phyloP scores from a whole-genome alignment of 768 basidiomycete genomes.

The Pulveroboletus frians region DNA sequence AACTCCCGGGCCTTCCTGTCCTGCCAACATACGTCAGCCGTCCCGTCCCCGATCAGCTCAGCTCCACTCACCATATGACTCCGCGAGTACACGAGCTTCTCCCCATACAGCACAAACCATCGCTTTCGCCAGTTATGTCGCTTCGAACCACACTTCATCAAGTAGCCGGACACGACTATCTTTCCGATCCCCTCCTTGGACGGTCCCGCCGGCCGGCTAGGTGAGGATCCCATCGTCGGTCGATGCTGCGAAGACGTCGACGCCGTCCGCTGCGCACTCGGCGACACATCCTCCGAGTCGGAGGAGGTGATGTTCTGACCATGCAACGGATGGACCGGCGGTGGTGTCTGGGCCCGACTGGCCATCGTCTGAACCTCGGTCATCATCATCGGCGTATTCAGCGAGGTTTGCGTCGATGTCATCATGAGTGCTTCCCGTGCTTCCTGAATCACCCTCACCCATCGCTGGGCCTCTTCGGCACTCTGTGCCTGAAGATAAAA shows the following conservation, averaged over 20 bases:
- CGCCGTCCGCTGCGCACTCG: conserved; percentile 38
- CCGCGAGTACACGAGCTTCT: conserved; percentile 80
- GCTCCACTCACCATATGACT: conserved; percentile 84
- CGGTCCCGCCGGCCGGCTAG: conserved; percentile 34
- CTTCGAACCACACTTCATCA: conserved; percentile 95
- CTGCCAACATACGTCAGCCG: conserved; percentile 38
- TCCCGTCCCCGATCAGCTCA: conserved; percentile 7
- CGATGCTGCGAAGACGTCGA: conserved; percentile 44
- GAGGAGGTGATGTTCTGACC: conserved; percentile 61
- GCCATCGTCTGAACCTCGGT: conserved; percentile 32
- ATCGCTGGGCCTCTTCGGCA: conserved; percentile 66
- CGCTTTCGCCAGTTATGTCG: conserved; percentile 94
- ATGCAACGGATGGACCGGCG: conserved; percentile 41
- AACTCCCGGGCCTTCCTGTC: conserved; percentile 87
- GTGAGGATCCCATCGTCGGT: conserved; percentile 38
- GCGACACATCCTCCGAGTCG: conserved; percentile 70
- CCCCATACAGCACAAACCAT: conserved; percentile 92
- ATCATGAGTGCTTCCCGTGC: conserved; percentile 61
- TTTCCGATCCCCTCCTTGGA: conserved; percentile 59
- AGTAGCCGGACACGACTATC: conserved; percentile 80
- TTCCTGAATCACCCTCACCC: conserved; percentile 81
- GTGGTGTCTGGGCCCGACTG: conserved; percentile 39
- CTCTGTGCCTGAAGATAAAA: conserved; percentile 84
- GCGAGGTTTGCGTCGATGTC: conserved; percentile 55
- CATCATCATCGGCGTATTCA: conserved; percentile 50